Base-by-base conservation (phyloP, 2,329 filamentous ascomycete species). In the Blastomyces silverae region DNA sequence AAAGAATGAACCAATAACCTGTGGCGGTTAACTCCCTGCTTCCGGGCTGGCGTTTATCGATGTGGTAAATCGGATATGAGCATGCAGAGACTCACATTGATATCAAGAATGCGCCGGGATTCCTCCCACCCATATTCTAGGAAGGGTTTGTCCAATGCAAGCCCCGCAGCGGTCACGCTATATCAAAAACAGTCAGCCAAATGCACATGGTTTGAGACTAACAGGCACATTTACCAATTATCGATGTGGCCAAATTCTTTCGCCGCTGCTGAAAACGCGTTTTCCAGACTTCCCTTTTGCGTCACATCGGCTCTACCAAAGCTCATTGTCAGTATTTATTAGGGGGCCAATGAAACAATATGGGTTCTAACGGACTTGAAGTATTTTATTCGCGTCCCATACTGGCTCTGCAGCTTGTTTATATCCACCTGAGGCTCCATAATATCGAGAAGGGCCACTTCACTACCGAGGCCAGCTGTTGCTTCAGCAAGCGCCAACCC, bases 71-170 rank as follows among this genome's bases (percentile, higher is more conserved):
- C 7, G 34, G n/a, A 13, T 8, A 31, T 25, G 25, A 50, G 3
- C 20, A 11, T n/a, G 10, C 15, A n/a, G 3, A 48, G 31, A 64
- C 75, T 70, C 37, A 79, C 79, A 64, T 81, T 80, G 42, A 80
- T 76, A 0, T 79, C 75, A 52, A 78, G 75, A 34, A 80, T 76
- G 3, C 73, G 71, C 11, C 71, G 75, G 15, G 76, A 76, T 59
- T 80, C 78, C 1, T 77, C 76, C 77, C 77, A 79, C 0, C 76
- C 78, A 61, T 80, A 78, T 0, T 80, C 77, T 1, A 79, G 60
- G 63, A 80, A 80, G 0, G 79, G 78, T 68, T 79, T 80, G 65
- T 80, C 78, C 37, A 79, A 74, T 7, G 75, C 77, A 53, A 80
- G 76, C 1, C 78, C 79, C 28, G 62, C 62, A n/a, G 62, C 34